A percentile compares a stretch with the other conserved stretches of the same genome.
These are phyloP conservation scores for Naegleria fowleri DNA, from an alignment of 208 protist genomes.

Conservation along the genomic window DNA sequence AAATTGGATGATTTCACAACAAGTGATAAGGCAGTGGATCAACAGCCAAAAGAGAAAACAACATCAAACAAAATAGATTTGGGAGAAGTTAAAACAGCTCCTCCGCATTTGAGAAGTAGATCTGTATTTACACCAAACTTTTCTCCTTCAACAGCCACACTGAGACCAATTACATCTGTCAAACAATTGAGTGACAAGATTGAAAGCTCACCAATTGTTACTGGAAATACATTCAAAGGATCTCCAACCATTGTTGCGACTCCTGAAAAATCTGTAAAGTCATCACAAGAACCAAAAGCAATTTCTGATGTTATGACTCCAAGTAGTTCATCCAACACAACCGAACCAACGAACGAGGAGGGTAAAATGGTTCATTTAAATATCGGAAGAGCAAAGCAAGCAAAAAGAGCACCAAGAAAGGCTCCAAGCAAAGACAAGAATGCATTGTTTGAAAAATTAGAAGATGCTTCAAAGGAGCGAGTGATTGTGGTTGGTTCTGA, in stretches of 20 bases:
- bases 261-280: not conserved
- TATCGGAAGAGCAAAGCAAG: not conserved
- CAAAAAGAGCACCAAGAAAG: not conserved
- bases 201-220: not conserved
- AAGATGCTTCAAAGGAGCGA: not conserved
- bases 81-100: not conserved
- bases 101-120: not conserved
- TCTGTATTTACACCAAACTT: not conserved
- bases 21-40: not conserved
- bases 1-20: not conserved
- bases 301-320: not conserved
- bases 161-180: not conserved
- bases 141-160: not conserved
- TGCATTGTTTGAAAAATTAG: not conserved
- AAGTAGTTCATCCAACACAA: not conserved
- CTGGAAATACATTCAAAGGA: not conserved
- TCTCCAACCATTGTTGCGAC: not conserved
- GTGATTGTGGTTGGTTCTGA: not conserved
- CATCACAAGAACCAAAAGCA: not conserved
- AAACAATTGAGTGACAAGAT: not conserved
- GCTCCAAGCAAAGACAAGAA: too few species aligned
- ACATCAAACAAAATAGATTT: not conserved
- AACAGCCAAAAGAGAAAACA: not conserved
- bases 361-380: not conserved
- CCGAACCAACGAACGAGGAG: not conserved